Conservation (phyloP, 2,329 filamentous ascomycete species). For the Xylaria sp. region DNA sequence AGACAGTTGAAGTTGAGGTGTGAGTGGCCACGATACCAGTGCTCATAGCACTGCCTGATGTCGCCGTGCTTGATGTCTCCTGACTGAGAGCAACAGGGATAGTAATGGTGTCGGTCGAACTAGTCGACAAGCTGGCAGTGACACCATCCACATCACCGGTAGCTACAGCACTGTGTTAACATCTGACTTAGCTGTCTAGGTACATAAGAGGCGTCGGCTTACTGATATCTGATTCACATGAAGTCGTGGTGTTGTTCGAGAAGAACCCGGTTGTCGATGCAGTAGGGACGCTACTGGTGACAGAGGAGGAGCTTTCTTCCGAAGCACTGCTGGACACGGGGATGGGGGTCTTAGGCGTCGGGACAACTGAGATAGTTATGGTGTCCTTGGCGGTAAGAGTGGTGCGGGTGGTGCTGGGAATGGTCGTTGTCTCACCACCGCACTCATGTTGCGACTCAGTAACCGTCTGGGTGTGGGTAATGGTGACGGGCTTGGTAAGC, state of each 20-base stretch:
- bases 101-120: slow-evolving; percentile 8
- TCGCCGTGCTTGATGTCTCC: neutral
- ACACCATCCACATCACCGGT: slow-evolving; percentile 30
- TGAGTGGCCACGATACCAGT: slow-evolving; percentile 6
- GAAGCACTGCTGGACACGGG: slow-evolving; percentile 1
- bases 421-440: slow-evolving; percentile 22
- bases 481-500: slow-evolving; percentile 28
- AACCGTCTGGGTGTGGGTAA: slow-evolving; percentile 27
- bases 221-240: slow-evolving; percentile 26
- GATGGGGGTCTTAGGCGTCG: neutral
- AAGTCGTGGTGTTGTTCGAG: slow-evolving; percentile 6
- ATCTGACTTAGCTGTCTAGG: neutral
- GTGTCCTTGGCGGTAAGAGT: slow-evolving; percentile 27
- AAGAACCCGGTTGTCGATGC: neutral
- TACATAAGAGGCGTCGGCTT: neutral
- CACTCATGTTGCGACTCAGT: slow-evolving; percentile 21
- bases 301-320: neutral
- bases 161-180: slow-evolving; percentile 11
- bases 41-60: slow-evolving; percentile 5
- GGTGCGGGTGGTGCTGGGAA: slow-evolving; percentile 22
- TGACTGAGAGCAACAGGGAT: neutral
- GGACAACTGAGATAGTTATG: slow-evolving; percentile 19
- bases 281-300: neutral
- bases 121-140: slow-evolving; percentile 11
- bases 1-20: slow-evolving; percentile 17